A percentile compares a stretch with the other conserved stretches of the same genome.
Evolutionary conservation across 2,329 filamentous ascomycete genomes (phyloP).

Genomic region (Elsinoe ampelina): DNA sequence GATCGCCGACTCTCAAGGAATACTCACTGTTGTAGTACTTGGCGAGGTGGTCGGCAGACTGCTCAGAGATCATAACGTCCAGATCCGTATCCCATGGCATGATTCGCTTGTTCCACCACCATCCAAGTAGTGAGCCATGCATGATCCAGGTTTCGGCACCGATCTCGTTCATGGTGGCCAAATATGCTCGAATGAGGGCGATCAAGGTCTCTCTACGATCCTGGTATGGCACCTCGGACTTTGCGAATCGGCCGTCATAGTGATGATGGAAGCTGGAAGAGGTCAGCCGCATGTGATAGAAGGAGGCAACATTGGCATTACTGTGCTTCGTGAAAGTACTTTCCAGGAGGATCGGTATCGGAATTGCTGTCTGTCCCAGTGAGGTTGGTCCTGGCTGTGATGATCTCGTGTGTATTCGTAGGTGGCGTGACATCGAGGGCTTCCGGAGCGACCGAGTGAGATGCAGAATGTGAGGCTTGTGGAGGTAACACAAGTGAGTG

Average conservation of each 20-base stretch:
- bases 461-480: constrained; percentile 11
- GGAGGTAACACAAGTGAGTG: neutral
- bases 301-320: constrained; percentile 21
- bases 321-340: constrained; percentile 45
- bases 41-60: constrained; percentile 47
- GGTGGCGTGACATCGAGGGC: constrained; percentile 5
- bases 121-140: constrained; percentile 52
- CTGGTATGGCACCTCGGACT: constrained; percentile 36
- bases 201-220: constrained; percentile 41
- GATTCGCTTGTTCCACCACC: constrained; percentile 55
- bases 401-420: neutral
- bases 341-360: constrained; percentile 31
- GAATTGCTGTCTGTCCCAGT: neutral
- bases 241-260: constrained; percentile 49
- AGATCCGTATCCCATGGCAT: constrained; percentile 55
- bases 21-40: constrained; percentile 53
- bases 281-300: neutral
- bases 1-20: constrained; percentile 32
- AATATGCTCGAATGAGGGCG: constrained; percentile 46
- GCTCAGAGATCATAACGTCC: constrained; percentile 50
- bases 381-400: neutral
- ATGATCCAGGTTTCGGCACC: constrained; percentile 54
- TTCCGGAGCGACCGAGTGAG: constrained; percentile 5
- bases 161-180: constrained; percentile 47
- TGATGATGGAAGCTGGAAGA: constrained; percentile 42